These are phyloP conservation scores for Vaccinium vitisidaea DNA, from an alignment of 148 eudicot species.

Conservation along the genomic window DNA sequence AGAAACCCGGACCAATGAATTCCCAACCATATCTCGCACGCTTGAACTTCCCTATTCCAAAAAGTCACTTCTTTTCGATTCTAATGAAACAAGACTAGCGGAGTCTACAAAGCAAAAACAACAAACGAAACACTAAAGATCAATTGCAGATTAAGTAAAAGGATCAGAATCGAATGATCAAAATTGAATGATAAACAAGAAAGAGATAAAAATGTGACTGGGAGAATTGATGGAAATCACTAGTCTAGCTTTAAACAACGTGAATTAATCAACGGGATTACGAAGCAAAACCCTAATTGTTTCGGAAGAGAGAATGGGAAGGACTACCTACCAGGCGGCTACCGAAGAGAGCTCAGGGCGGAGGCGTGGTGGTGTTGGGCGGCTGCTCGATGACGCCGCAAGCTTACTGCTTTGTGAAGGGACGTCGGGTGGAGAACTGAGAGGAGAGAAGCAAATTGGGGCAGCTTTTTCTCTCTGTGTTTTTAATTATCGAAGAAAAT, in stretches of 20 bases:
- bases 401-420: not conserved
- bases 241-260: not conserved
- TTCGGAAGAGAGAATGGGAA: not conserved
- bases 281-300: not conserved
- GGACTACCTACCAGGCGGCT: not conserved
- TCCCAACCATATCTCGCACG: slow-evolving; percentile 45
- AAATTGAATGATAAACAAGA: not conserved
- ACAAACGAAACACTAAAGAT: not conserved
- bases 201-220: not conserved
- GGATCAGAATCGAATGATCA: not conserved
- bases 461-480: not conserved
- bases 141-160: not conserved
- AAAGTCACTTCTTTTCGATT: not conserved
- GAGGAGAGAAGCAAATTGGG: not conserved
- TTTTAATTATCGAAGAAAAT: not conserved
- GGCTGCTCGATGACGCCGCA: not conserved
- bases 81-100: not conserved
- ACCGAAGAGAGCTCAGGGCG: not conserved
- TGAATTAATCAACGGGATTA: not conserved
- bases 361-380: not conserved
- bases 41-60: not conserved
- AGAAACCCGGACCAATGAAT: slow-evolving; percentile 41
- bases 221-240: not conserved
- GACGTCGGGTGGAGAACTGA: not conserved
- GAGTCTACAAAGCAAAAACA: not conserved